phyloP scores from a whole-genome alignment of 768 basidiomycete species.

The Pluteus cervinus region DNA sequence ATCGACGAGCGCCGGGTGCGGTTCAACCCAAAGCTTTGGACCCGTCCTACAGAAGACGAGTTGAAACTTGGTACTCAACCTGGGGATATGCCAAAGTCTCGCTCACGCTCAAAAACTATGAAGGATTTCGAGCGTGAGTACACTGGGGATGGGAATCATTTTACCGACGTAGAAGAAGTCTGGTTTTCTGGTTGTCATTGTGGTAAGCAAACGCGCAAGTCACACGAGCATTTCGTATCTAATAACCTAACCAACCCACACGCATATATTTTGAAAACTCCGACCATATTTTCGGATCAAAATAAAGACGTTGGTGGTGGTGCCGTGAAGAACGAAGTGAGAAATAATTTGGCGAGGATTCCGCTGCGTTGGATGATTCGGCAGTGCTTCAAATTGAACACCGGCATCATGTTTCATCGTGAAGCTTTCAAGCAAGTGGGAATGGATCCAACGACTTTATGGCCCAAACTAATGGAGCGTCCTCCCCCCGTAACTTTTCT shows the following conservation, averaged over 20 bases:
- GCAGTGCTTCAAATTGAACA: conserved; percentile 49
- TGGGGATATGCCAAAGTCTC: conserved; percentile 39
- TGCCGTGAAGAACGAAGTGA: conserved; percentile 48
- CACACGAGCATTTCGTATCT: too few relatives aligned
- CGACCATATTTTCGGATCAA: not conserved
- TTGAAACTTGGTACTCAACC: conserved; percentile 37
- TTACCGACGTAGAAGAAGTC: conserved; percentile 67
- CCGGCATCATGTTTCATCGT: conserved; percentile 55
- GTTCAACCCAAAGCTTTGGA: conserved; percentile 45
- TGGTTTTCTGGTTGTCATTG: conserved; percentile 78
- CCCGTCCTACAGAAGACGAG: conserved; percentile 36
- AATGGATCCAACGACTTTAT: conserved; percentile 38
- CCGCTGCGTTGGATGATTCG: conserved; percentile 75
- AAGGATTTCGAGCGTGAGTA: conserved; percentile 37
- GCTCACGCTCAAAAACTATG: conserved; percentile 18
- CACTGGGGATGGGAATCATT: conserved; percentile 21
- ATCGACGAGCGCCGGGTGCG: conserved; percentile 65
- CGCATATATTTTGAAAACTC: not conserved
- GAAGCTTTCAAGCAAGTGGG: conserved; percentile 40
- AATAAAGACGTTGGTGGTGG: conserved; percentile 74
- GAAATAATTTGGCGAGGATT: conserved; percentile 61
- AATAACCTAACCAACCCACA: not conserved
- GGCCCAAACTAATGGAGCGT: conserved; percentile 33
- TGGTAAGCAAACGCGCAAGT: conserved; percentile 49
- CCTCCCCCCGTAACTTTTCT: conserved; percentile 32